Percentiles rank a stretch among this genome's conserved stretches.
These are phyloP conservation scores for Mycosphaerelloides madeirae DNA, from an alignment of 2,329 filamentous ascomycete species.

Conservation along the genomic window DNA sequence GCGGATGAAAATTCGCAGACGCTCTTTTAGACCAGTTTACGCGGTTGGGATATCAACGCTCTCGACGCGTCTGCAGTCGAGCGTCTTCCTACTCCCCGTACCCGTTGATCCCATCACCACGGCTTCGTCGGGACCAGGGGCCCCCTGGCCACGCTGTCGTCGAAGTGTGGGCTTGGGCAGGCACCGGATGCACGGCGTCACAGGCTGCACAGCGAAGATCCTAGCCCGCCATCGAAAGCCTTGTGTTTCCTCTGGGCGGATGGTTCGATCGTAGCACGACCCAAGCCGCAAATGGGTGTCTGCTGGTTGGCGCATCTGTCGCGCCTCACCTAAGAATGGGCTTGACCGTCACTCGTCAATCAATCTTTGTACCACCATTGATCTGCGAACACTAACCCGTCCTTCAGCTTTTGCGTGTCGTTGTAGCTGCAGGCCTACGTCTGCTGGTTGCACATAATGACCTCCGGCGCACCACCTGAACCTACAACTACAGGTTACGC, in stretches of 20 bases:
- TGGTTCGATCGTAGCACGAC: conserved; percentile 24
- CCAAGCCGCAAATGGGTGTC: conserved; percentile 19
- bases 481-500: conserved; percentile 23
- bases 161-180: conserved; percentile 14
- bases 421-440: conserved; percentile 19
- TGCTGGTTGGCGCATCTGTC: conserved; percentile 23
- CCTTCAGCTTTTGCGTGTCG: conserved; percentile 19
- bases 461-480: conserved; percentile 21
- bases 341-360: conserved; percentile 18
- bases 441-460: conserved; percentile 23
- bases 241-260: conserved; percentile 19
- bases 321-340: conserved; percentile 23
- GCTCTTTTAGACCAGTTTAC: conserved; percentile 5
- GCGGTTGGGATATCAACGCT: conserved; percentile 7
- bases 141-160: conserved; percentile 8
- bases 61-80: conserved; percentile 16
- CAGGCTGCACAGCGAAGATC: conserved; percentile 24
- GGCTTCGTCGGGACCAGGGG: conserved; percentile 13
- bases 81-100: conserved; percentile 5
- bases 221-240: conserved; percentile 17
- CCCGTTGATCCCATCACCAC: conserved; percentile 11
- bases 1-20: too few relatives aligned
- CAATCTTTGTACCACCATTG: conserved; percentile 20
- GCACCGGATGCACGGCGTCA: conserved; percentile 20
- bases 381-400: conserved; percentile 22